Base-by-base conservation (phyloP, 768 basidiomycete genomes). In the Galerina marginata region DNA sequence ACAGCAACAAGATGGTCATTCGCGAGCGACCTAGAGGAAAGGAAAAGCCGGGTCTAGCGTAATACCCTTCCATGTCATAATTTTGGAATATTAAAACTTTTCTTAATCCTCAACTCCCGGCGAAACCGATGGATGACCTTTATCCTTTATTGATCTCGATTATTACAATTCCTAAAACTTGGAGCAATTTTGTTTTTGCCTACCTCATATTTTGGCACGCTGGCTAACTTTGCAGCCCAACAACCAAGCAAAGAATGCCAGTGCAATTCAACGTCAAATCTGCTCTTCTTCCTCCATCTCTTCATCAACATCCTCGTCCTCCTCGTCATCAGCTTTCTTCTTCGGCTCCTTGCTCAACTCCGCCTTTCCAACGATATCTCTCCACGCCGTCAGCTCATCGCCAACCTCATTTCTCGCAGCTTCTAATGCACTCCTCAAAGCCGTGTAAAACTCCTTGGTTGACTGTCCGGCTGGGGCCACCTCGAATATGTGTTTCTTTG, bases 1-100 rank as follows among this genome's bases (percentile, higher is more conserved):
- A 87, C 73, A 89, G 91, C 68, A 95, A 95, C 81, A 93, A 90
- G 82, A 85, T 92, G 86, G 94, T 96, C 57, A 76, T 96, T 68
- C 86, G 86, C 60, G 92, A 95, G 76, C 83, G 94, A 44, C 93
- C 94, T 48, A 81, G 93, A 65, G 93, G 93, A 44, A 79, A 79
- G 69, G 80, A 82, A 66, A 81, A 79, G 74, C 75, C 74, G 54
- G 76, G 78, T 71, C 74, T 75, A 55, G 79, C 79, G 65, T 76
- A 65, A 60, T 65, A 67, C 44, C 40, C 58, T 43, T 57, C 39
- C 23, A 43, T 54, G 39, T 55, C 29, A 49, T 52, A 42, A 43
- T 50, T 63, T 56, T 25, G 44, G 25, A 62, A 58, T 47, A 39
- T 45, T 50, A 49, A 48, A 60, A 29, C 25, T 38, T 51, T 54